These are phyloP conservation scores for Capsicum rhomboideum DNA, from an alignment of 257 asterid genomes.

Conservation along the genomic window DNA sequence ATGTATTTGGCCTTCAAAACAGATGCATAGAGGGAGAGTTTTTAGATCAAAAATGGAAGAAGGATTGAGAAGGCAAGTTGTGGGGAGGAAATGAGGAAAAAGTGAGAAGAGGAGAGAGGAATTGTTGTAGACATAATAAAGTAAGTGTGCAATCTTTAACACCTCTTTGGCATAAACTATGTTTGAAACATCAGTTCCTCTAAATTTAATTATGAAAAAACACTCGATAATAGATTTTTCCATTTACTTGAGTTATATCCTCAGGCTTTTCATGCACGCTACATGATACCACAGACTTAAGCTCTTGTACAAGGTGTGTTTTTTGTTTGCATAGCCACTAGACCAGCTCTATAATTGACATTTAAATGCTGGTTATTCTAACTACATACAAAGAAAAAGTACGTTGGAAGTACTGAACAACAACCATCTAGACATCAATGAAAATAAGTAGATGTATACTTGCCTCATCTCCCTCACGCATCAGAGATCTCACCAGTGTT, in stretches of 20 bases:
- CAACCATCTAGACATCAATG: conserved; percentile 7
- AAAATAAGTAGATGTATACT: conserved; percentile 21
- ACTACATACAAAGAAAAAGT: not conserved
- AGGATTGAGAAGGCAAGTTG: not conserved
- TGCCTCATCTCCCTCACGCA: conserved; percentile 98
- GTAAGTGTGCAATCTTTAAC: not conserved
- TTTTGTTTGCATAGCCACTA: not conserved
- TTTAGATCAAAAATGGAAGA: not conserved
- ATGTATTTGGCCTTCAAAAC: not conserved
- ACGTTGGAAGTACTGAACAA: not conserved
- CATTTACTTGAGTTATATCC: not conserved
- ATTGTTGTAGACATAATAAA: not conserved
- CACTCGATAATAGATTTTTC: not conserved
- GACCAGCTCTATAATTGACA: not conserved
- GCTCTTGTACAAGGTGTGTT: not conserved
- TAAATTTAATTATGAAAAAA: not conserved
- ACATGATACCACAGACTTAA: not conserved
- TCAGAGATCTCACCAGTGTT: conserved; percentile 87
- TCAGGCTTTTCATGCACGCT: not conserved
- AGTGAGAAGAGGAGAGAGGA: not conserved
- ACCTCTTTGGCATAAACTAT: not conserved
- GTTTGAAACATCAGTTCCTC: not conserved
- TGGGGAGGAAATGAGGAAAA: not conserved
- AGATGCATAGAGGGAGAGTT: not conserved
- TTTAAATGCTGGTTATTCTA: not conserved